These are phyloP conservation scores for Lojkania enalia DNA, from an alignment of 2,329 filamentous ascomycete species.

Conservation along the genomic window DNA sequence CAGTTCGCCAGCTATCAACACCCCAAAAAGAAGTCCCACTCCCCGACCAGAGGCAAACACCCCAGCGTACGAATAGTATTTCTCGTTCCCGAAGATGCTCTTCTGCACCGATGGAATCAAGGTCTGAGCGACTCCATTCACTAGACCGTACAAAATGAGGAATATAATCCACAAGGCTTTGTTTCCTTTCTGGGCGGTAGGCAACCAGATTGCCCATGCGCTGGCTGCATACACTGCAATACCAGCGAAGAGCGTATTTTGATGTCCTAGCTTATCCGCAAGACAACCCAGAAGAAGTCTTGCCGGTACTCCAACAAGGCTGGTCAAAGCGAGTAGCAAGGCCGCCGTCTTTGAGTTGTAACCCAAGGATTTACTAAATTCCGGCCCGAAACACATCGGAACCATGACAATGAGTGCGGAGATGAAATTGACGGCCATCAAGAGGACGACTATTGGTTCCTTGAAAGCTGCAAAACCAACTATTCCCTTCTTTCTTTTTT, in stretches of 20 bases:
- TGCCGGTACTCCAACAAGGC: conserved; percentile 51
- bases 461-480: conserved; percentile 45
- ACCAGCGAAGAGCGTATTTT: conserved; percentile 53
- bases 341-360: conserved; percentile 48
- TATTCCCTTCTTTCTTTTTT: conserved; percentile 40
- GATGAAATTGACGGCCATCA: conserved; percentile 40
- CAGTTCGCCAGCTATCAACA: conserved; percentile 25
- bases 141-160: conserved; percentile 24
- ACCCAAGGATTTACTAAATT: conserved; percentile 52
- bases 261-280: conserved; percentile 53
- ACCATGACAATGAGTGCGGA: conserved; percentile 52
- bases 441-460: conserved; percentile 49
- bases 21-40: conserved; percentile 22
- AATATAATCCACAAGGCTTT: conserved; percentile 21
- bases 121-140: conserved; percentile 20
- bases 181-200: conserved; percentile 15
- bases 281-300: conserved; percentile 51
- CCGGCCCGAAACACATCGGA: conserved; percentile 54
- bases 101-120: conserved; percentile 24
- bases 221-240: conserved; percentile 17
- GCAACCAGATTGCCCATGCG: conserved; percentile 25
- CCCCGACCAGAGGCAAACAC: conserved; percentile 23
- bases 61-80: conserved; percentile 27
- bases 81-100: conserved; percentile 24
- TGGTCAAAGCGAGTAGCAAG: conserved; percentile 50